Evolutionary conservation across 805 yeast genomes (phyloP).

Genomic region (Candida khao-thaluensis): DNA sequence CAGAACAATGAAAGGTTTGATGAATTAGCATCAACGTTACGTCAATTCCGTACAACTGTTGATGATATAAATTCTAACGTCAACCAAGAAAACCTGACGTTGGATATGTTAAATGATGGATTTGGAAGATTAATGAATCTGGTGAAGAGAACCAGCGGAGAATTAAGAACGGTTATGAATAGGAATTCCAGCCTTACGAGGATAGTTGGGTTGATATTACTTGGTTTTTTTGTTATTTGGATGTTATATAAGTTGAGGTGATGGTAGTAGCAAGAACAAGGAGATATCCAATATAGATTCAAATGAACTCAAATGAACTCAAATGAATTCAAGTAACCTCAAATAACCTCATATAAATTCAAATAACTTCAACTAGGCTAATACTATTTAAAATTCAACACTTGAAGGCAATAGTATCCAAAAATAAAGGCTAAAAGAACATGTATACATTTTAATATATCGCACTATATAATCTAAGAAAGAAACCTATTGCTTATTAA

Average conservation of each 20-base stretch:
- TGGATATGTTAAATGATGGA: conserved; percentile 39
- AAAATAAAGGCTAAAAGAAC: too few relatives aligned
- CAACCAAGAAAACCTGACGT: conserved; percentile 39
- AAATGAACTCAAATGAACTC: too few relatives aligned
- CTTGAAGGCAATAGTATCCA: too few relatives aligned
- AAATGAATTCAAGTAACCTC: too few relatives aligned
- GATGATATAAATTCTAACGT: conserved; percentile 42
- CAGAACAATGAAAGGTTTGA: conserved; percentile 44
- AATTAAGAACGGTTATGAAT: conserved; percentile 39
- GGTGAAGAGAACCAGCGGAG: conserved; percentile 42
- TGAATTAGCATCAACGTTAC: conserved; percentile 41
- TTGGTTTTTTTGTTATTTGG: conserved; percentile 38
- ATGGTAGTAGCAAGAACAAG: too few relatives aligned
- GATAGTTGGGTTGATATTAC: conserved; percentile 34
- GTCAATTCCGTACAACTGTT: conserved; percentile 42
- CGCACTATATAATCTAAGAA: background rate
- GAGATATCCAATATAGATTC: too few relatives aligned
- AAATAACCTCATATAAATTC: too few relatives aligned
- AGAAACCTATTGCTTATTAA: conserved; percentile 32
- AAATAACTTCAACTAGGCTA: too few relatives aligned
- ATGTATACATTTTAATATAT: background rate
- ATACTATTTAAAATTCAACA: too few relatives aligned
- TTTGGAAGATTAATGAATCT: conserved; percentile 36
- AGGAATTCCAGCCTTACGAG: conserved; percentile 42
- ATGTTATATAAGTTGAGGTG: conserved; percentile 33